Base-by-base conservation (phyloP, 306 rosid genomes). In the Inga oerstediana region DNA sequence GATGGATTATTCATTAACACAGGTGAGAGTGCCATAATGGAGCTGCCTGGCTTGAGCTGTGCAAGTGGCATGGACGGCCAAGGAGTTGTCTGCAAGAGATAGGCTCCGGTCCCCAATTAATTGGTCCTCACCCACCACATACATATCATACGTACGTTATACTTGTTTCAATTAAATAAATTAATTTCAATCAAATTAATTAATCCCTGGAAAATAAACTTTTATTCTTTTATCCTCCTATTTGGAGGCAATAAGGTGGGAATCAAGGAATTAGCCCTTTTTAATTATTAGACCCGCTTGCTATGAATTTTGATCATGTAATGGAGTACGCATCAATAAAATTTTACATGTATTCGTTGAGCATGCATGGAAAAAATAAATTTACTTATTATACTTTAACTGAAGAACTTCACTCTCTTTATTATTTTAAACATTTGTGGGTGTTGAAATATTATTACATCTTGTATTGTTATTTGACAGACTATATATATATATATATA, bases 1-100 rank as follows among this genome's bases (percentile, higher is more conserved):
- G 9, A 54, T 19, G 61, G 27, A 8, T 20, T 56, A n/a, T 56
- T 20, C 22, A 2, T 20, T 9, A 56, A 54, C 24, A 54, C n/a
- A 51, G 15, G 58, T 4, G 58, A 16, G 58, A 17, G 58, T 13
- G 17, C 58, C 58, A 51, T 39, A 6, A 39, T 15, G 62, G 62
- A 56, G 27, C 62, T 85, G 32, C 90, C 89, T 52, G 66, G 83
- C 58, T 46, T 87, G 87, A 88, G 66, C 32, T 87, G 92, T 43
- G 76, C 80, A 2, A 84, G 91, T 68, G 89, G 87, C 12, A 62
- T 85, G 46, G 81, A 66, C 70, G 90, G 91, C 69, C 82, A 15
- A 61, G 92, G 92, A 51, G 92, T 89, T 72, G 88, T 86, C 16
- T 88, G 90, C 86, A 86, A 82, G 84, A 86, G 91, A 81, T 86